Base-by-base conservation (phyloP, 495 filamentous ascomycete genomes). In the Peziza echinospora region DNA sequence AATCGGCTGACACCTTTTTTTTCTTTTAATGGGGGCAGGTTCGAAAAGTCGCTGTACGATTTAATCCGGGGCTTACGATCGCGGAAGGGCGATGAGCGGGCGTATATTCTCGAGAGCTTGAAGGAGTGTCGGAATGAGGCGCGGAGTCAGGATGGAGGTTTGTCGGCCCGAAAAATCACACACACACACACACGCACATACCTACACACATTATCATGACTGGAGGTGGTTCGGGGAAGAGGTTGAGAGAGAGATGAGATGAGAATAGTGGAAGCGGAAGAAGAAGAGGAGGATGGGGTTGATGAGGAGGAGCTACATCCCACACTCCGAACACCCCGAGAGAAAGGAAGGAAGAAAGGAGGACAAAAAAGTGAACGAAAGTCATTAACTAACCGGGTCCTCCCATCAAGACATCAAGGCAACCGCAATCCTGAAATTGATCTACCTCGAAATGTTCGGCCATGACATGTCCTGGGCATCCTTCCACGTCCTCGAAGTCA, bases 391-490 rank as follows among this genome's bases (percentile, higher is more conserved):
- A n/a, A n/a, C n/a, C n/a, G n/a, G n/a, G n/a, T n/a, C n/a, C n/a
- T n/a, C n/a, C n/a, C n/a, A n/a, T 37, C 4, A 11, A 86, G 87
- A 97, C 63, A 72, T 92, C 61, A 97, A 97, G 67, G 84, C 89
- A 9, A 94, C 85, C 8, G 91, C 89, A 30, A 69, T 96, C 25
- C 65, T 97, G 54, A 97, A 97, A 65, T 69, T 97, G 47, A 77
- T 92, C 28, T 97, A 97, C 60, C 72, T 97, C 49, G 89, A 97
- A 61, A 97, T 97, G 89, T 84, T 93, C 58, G 89, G 89, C 9
- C 82, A 97, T 57, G 89, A 97, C 64, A 97, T 97, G 89, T 94
- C 89, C 0, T 97, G 89, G 89, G 89, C 91, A 17, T 84, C 84
- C 7, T 97, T 97, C 62, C 82, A 96, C 61, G 89, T 94, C 10